Evolutionary conservation across 371 early-diverging fungal genomes (phyloP).

Genomic region (Chytridiales sp.): DNA sequence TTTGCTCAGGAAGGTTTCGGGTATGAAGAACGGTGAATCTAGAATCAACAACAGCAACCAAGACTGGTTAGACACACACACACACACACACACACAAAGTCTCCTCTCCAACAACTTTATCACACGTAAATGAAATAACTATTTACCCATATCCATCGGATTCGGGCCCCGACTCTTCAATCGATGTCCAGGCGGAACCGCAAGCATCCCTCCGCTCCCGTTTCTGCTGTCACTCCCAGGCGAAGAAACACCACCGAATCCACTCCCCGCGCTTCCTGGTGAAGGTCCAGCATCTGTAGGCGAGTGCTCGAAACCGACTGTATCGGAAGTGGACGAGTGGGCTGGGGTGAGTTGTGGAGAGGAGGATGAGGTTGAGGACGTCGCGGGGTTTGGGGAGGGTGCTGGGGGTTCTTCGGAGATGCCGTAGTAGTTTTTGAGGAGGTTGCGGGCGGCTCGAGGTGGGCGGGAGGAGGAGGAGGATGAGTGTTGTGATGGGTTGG

Average conservation of each 20-base stretch:
- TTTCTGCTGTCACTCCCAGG: no score
- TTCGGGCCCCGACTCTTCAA: constrained; percentile 42
- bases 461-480: constrained; percentile 4
- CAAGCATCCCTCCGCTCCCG: no score
- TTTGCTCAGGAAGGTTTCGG: constrained; percentile 70
- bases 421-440: constrained; percentile 44
- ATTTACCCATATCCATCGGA: constrained; percentile 59
- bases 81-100: not conserved
- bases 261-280: no score
- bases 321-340: no score
- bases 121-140: not conserved
- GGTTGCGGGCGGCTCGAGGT: constrained; percentile 19
- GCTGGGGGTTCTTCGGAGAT: constrained; percentile 12
- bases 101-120: not conserved
- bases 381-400: not conserved
- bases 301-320: no score
- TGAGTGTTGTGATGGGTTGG: no score
- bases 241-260: no score
- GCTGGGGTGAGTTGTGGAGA: no score
- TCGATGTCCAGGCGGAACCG: not conserved
- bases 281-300: no score
- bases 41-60: not conserved
- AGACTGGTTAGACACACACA: not conserved
- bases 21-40: constrained; percentile 70
- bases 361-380: not conserved